phyloP scores from a whole-genome alignment of 176 grass and related monocot genomes.

The Lolium rigidum region DNA sequence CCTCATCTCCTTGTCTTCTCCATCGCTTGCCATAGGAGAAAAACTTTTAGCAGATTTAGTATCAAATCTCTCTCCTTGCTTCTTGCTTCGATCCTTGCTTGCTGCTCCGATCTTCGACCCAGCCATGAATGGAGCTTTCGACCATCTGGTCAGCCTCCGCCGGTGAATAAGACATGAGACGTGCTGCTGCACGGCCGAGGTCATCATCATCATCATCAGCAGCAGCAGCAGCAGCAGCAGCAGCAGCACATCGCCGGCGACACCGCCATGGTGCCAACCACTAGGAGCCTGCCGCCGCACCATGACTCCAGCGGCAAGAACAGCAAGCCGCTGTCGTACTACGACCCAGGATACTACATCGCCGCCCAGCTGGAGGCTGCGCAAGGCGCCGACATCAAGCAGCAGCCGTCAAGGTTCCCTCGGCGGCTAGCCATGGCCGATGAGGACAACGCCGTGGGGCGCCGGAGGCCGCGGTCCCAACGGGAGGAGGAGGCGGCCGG shows the following conservation, averaged over 20 bases:
- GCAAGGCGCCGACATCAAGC: constrained; percentile 19
- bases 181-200: constrained; percentile 21
- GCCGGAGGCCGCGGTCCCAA: not conserved
- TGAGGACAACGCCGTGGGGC: constrained; percentile 3
- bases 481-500: constrained; percentile 27
- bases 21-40: constrained; percentile 13
- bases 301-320: constrained; percentile 42
- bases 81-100: too few relatives aligned
- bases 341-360: constrained; percentile 46
- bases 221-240: not conserved
- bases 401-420: constrained; percentile 22
- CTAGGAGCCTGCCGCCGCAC: constrained; percentile 51
- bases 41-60: constrained; percentile 3
- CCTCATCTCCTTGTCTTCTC: constrained; percentile 17
- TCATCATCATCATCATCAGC: not conserved
- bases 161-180: constrained; percentile 46
- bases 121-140: constrained; percentile 27
- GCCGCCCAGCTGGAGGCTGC: constrained; percentile 41
- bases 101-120: not conserved
- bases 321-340: constrained; percentile 17
- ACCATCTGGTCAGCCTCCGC: not conserved
- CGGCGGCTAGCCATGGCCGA: constrained; percentile 50
- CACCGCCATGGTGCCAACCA: constrained; percentile 70
- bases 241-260: not conserved
- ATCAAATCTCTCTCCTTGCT: not conserved